These are phyloP conservation scores for Talaromyces atroroseus DNA, from an alignment of 2,329 filamentous ascomycete species.

Conservation along the genomic window DNA sequence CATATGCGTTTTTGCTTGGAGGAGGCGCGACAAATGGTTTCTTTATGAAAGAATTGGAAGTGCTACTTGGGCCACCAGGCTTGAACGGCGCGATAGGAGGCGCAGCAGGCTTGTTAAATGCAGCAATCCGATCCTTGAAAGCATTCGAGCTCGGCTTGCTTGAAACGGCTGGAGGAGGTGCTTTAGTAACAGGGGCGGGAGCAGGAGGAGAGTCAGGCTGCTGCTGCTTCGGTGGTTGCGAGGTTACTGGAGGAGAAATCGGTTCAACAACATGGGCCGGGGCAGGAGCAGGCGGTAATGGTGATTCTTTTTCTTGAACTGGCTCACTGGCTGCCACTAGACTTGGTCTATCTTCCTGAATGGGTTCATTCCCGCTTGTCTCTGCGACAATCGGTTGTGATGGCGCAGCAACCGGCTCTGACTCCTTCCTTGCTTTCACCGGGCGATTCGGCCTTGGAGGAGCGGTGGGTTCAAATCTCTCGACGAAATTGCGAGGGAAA, in stretches of 20 bases:
- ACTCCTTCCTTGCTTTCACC: slow-evolving; percentile 62
- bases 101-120: slow-evolving; percentile 87
- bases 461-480: slow-evolving; percentile 86
- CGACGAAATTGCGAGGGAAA: slow-evolving; percentile 95
- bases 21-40: slow-evolving; percentile 96
- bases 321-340: slow-evolving; percentile 18
- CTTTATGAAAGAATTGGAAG: slow-evolving; percentile 73
- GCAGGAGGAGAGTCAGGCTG: slow-evolving; percentile 24
- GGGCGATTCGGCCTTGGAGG: slow-evolving; percentile 77
- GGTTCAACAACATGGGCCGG: slow-evolving; percentile 20
- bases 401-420: slow-evolving; percentile 32
- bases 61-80: slow-evolving; percentile 50
- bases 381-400: slow-evolving; percentile 30
- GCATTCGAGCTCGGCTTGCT: slow-evolving; percentile 73
- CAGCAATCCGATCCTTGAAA: slow-evolving; percentile 92
- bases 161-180: slow-evolving; percentile 58
- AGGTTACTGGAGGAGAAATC: slow-evolving; percentile 19
- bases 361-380: slow-evolving; percentile 31
- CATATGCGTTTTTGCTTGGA: slow-evolving; percentile 83
- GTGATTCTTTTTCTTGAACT: slow-evolving; percentile 17
- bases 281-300: slow-evolving; percentile 17
- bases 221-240: slow-evolving; percentile 20
- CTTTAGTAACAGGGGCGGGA: slow-evolving; percentile 40
- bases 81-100: slow-evolving; percentile 88
- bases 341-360: slow-evolving; percentile 25